Conservation (phyloP, 1,284 basidiomycete species). For the Takashimella tepidaria region DNA sequence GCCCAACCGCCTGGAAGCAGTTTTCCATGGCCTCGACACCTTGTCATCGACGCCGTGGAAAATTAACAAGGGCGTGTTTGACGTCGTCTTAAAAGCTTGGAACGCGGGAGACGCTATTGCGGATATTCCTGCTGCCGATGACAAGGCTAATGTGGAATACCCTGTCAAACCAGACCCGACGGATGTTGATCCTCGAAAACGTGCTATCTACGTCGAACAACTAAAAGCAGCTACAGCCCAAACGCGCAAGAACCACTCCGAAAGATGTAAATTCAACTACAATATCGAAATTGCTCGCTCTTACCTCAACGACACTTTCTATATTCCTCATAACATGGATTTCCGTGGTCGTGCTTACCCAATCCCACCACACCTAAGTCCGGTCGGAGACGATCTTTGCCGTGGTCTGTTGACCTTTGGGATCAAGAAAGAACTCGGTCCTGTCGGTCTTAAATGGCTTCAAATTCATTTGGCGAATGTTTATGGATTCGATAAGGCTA, state of each 20-base stretch:
- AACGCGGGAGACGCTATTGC: slow-evolving; percentile 70
- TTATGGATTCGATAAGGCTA: slow-evolving; percentile 92
- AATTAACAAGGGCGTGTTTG: slow-evolving; percentile 73
- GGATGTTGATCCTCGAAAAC: slow-evolving; percentile 63
- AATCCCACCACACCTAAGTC: slow-evolving; percentile 90
- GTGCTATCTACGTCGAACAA: slow-evolving; percentile 58
- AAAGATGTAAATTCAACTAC: slow-evolving; percentile 91
- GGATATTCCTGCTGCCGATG: slow-evolving; percentile 65
- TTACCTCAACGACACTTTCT: slow-evolving; percentile 62
- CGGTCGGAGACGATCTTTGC: slow-evolving; percentile 92
- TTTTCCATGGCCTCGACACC: slow-evolving; percentile 85
- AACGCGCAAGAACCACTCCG: slow-evolving; percentile 77
- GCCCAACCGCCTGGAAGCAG: slow-evolving; percentile 69
- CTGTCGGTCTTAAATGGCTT: slow-evolving; percentile 74
- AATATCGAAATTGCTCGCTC: slow-evolving; percentile 94
- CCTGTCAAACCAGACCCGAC: slow-evolving; percentile 61
- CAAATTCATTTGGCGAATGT: slow-evolving; percentile 92
- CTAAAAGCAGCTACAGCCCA: slow-evolving; percentile 60
- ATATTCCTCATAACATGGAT: slow-evolving; percentile 95
- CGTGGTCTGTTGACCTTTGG: slow-evolving; percentile 85
- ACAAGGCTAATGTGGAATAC: slow-evolving; percentile 28
- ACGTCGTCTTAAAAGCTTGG: slow-evolving; percentile 72
- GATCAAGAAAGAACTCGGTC: slow-evolving; percentile 72
- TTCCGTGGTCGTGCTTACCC: slow-evolving; percentile 98
- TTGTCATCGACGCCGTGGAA: slow-evolving; percentile 87